Evolutionary conservation across 176 grass and related monocot species (phyloP), one percentile per base, ranked within the genome.

Genomic region (Rhynchospora pubera): DNA sequence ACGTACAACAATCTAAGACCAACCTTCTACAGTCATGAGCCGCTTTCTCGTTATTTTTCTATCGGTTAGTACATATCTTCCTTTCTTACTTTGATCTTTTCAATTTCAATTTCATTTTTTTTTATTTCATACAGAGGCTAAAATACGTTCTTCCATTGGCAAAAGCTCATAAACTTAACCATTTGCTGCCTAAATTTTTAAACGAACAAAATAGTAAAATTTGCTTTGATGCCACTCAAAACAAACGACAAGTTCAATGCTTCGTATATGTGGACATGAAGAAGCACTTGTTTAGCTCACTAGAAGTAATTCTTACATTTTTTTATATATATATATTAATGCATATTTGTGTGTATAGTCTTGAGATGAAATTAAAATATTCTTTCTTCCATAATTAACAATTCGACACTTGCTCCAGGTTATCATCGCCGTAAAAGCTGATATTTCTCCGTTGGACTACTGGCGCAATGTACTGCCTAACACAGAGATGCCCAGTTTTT

Each of bases 401-500:
- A 66, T n/a, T n/a, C 13, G 2, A 34, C 42, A 34, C 64, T 68
- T 68, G 65, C 5, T 68, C 3, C 32, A 68, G 65, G 63, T 39
- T 34, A 34, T 68, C 1, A 23, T 42, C 15, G 32, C 32, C 8
- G 63, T 66, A 34, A 15, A 42, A 5, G 32, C 32, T 68, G 39
- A 69, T 43, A 14, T 44, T 18, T 44, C 65, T 3, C 34, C 34
- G 2, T 3, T 43, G 57, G 83, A 64, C 1, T 79, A 79, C 57
- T 85, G 83, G 83, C 15, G 57, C 2, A 21, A 16, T 5, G 58
- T 66, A 52, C 15, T 79, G 23, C 72, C 83, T 9, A 85, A 85
- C 52, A 78, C 72, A 26, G 12, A 32, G 13, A 85, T 85, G 42
- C 83, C 83, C 0, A 50, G 51, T 65, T 13, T 72, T n/a, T n/a